phyloP scores from a whole-genome alignment of 768 basidiomycete genomes.

The Russula sp. region DNA sequence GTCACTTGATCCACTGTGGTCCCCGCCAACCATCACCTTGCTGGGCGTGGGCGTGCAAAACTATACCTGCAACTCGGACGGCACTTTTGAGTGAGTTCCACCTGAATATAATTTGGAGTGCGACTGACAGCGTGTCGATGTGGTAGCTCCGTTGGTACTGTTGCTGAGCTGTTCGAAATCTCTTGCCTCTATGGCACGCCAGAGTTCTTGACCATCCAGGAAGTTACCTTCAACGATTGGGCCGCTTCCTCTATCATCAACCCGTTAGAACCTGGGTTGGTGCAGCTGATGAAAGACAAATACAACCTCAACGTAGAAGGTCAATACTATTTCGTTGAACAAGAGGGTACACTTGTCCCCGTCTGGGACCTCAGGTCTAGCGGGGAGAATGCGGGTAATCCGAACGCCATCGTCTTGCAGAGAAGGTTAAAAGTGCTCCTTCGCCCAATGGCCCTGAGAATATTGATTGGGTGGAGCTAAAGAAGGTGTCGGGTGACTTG shows the following conservation, averaged over 20 bases:
- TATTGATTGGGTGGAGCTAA: constrained; percentile 26
- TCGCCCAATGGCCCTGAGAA: constrained; percentile 10
- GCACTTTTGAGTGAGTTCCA: constrained; percentile 15
- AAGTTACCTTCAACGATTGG: constrained; percentile 12
- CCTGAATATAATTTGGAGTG: neutral
- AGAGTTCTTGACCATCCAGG: constrained; percentile 9
- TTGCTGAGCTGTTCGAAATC: constrained; percentile 24
- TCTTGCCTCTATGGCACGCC: neutral
- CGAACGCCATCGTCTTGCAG: constrained; percentile 17
- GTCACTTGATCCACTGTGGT: neutral
- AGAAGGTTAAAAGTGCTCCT: constrained; percentile 11
- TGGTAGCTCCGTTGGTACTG: constrained; percentile 21
- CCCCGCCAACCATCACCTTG: neutral
- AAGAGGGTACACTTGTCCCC: neutral
- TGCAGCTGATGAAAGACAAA: neutral
- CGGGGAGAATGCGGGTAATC: neutral
- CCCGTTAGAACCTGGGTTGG: neutral
- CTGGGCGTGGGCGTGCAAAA: constrained; percentile 17
- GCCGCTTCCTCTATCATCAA: neutral
- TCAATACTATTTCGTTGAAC: constrained; percentile 21
- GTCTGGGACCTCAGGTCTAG: constrained; percentile 26
- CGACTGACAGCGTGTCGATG: neutral
- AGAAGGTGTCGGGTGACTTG: constrained; percentile 4
- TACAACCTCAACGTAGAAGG: constrained; percentile 8
- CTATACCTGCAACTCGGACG: constrained; percentile 9